These are phyloP conservation scores for Pleurotus ostreatus DNA, from an alignment of 768 basidiomycete genomes.

Conservation along the genomic window DNA sequence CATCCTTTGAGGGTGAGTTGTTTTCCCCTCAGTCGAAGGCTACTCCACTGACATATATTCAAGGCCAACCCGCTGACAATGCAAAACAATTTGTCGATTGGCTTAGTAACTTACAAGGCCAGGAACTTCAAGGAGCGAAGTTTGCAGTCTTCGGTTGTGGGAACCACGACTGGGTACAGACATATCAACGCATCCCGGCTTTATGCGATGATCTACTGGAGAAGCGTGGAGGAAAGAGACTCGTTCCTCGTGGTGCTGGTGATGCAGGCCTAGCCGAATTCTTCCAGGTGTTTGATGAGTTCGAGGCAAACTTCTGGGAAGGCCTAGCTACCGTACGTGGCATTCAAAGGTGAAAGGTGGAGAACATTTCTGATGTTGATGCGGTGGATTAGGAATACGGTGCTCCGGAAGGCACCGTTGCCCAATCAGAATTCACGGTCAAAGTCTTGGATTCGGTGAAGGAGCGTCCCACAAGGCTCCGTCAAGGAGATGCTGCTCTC, in stretches of 20 bases:
- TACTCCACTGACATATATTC: too few species aligned
- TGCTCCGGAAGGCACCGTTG: conserved; percentile 16
- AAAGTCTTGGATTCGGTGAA: conserved; percentile 27
- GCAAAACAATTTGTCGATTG: conserved; percentile 41
- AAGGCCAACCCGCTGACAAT: conserved; percentile 45
- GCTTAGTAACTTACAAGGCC: conserved; percentile 25
- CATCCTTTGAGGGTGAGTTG: conserved; percentile 40
- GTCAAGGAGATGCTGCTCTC: conserved; percentile 32
- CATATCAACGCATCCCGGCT: conserved; percentile 42
- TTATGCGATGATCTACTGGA: conserved; percentile 32
- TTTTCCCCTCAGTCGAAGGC: too few species aligned
- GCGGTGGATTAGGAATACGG: conserved; percentile 24
- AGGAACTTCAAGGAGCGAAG: conserved; percentile 25
- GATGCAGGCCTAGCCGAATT: conserved; percentile 39
- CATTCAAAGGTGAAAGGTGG: neutral
- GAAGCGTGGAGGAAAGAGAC: conserved; percentile 29
- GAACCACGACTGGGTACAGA: conserved; percentile 44
- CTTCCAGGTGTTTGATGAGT: conserved; percentile 41
- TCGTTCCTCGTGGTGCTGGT: conserved; percentile 34
- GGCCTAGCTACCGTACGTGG: conserved; percentile 26
- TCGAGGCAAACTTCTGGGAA: conserved; percentile 34
- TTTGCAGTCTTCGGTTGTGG: conserved; percentile 49
- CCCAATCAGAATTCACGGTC: conserved; percentile 21
- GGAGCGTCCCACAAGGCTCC: conserved; percentile 27
- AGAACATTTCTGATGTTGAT: neutral